Conservation (phyloP, 345 rosid species). For the Citropsis articulata region DNA sequence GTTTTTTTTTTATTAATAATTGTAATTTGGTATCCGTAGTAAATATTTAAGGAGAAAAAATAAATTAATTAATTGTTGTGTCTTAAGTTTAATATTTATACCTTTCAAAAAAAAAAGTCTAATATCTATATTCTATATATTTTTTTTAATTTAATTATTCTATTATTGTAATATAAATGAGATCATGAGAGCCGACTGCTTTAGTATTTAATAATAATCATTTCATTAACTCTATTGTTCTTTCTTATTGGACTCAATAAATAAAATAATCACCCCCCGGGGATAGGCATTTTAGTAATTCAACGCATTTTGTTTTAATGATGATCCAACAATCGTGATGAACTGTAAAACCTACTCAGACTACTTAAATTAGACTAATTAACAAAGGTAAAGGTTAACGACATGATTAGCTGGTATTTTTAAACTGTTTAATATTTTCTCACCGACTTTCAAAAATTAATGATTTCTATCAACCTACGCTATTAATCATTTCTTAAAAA, state of each 20-base stretch:
- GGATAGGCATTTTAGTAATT: not conserved
- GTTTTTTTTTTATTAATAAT: not conserved
- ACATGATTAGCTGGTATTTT: constrained; percentile 1
- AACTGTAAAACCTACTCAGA: not conserved
- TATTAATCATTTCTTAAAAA: too few species aligned
- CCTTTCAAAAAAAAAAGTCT: too few species aligned
- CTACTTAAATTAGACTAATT: constrained; percentile 6
- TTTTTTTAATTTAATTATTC: not conserved
- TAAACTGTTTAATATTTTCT: not conserved
- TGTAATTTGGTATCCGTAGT: not conserved
- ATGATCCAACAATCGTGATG: not conserved
- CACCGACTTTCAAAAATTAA: not conserved
- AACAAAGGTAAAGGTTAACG: not conserved
- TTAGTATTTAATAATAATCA: not conserved
- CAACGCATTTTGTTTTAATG: not conserved
- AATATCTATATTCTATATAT: too few species aligned
- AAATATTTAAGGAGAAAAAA: not conserved
- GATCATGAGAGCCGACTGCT: not conserved
- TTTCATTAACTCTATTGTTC: too few species aligned
- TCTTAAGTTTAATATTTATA: too few species aligned
- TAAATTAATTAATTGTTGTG: not conserved
- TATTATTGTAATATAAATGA: not conserved
- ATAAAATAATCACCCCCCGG: not conserved
- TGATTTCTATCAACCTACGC: not conserved
- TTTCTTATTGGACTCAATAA: not conserved